Base-by-base conservation (phyloP, 2,329 filamentous ascomycete species). In the Xenoacremonium recifei region DNA sequence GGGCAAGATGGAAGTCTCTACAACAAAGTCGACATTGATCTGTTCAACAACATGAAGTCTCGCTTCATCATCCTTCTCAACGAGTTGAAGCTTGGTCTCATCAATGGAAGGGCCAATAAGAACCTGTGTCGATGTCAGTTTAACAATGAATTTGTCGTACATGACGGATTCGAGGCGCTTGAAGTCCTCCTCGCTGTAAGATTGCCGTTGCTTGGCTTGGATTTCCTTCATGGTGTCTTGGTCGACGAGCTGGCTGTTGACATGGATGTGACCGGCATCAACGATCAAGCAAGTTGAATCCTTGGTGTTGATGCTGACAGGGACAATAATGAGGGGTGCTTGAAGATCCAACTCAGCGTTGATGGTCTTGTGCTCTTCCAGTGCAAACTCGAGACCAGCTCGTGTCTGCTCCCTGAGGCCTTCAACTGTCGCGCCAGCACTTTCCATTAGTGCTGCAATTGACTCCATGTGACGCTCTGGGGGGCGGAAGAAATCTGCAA, bases 381-480 rank as follows among this genome's bases (percentile, higher is more conserved):
- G 72, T 0, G 93, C 95, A 66, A 96, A 99, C 65, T 99, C 91
- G 23, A 99, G 79, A 19, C 93, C 92, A 37, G 93, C 92, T 62
- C 95, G 81, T 4, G 95, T 99, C 68, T 99, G 95, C 63, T 97
- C 91, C 23, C 95, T 81, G 44, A 99, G 75, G 6, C 91, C 92
- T 66, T 99, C 92, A 0, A 99, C 92, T 0, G 93, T 99, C 2
- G 92, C 92, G 18, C 93, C 91, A 5, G 93, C 93, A 35, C 86
- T 89, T 65, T 99, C 95, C 83, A 99, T 89, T 42, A 99, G 76
- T 2, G 93, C 95, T 11, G 84, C 87, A 54, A 99, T 96, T 9
- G 93, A 99, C 61, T 99, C 93, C 91, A 99, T 96, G 62, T 99
- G 95, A 37, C 91, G 80, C 63, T 96, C 91, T 0, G 93, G 95